Conservation (phyloP, 345 rosid genomes). For the Dipteronia sinensis region DNA sequence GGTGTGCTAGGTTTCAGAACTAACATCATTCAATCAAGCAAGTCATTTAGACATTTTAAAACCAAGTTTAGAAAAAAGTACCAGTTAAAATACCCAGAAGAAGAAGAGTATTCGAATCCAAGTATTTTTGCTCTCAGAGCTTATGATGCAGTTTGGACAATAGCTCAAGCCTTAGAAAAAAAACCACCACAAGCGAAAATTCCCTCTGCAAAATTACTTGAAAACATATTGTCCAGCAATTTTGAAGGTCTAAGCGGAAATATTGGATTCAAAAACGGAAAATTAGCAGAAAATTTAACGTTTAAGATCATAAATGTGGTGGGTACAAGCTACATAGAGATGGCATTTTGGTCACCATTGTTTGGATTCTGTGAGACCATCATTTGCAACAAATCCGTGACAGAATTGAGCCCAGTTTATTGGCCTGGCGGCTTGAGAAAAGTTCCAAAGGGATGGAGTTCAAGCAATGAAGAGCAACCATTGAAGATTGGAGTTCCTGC, state of each 20-base stretch:
- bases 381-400: not conserved
- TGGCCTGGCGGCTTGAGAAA: constrained; percentile 36
- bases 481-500: constrained; percentile 40
- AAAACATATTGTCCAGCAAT: constrained; percentile 18
- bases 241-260: constrained; percentile 32
- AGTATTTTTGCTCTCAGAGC: too few relatives aligned
- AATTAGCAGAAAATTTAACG: not conserved
- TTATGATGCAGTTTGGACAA: too few relatives aligned
- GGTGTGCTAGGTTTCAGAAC: too few relatives aligned
- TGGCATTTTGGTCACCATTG: constrained; percentile 35
- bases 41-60: too few relatives aligned
- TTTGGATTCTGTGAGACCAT: constrained; percentile 16
- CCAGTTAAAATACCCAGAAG: too few relatives aligned
- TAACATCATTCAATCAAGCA: too few relatives aligned
- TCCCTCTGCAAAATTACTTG: not conserved
- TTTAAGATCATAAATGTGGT: constrained; percentile 36
- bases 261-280: constrained; percentile 19
- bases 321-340: constrained; percentile 31
- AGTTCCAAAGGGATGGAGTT: constrained; percentile 22
- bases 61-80: too few relatives aligned
- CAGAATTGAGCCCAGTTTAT: constrained; percentile 21
- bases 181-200: too few relatives aligned
- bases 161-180: too few relatives aligned
- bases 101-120: too few relatives aligned
- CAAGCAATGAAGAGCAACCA: constrained; percentile 7